phyloP scores from a whole-genome alignment of 139 green algal species.

The Chlorella vulgaris region DNA sequence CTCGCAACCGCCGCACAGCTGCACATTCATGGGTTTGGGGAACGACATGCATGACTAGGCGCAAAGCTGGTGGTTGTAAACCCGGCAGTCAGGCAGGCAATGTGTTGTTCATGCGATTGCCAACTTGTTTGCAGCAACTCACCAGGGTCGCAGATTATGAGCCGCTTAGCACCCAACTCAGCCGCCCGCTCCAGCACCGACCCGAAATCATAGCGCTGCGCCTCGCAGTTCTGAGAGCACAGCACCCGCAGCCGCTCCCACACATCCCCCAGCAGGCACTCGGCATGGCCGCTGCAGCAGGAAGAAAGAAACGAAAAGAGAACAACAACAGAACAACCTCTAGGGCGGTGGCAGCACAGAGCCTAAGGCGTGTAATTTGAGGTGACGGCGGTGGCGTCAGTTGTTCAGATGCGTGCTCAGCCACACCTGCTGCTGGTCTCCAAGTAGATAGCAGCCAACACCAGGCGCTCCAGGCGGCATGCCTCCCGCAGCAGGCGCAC shows the following conservation, averaged over 20 bases:
- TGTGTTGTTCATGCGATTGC: not conserved
- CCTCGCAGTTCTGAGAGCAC: conserved; percentile 40
- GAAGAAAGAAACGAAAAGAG: not conserved
- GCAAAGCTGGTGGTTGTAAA: not conserved
- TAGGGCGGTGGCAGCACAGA: no score
- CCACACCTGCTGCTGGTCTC: conserved; percentile 50
- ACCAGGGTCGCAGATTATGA: conserved; percentile 52
- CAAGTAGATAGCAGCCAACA: conserved; percentile 72
- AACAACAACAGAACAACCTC: no score
- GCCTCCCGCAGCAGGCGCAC: conserved; percentile 62
- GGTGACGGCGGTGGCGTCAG: not conserved
- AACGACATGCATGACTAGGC: not conserved
- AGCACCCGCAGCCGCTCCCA: conserved; percentile 40
- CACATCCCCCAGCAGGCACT: conserved; percentile 41
- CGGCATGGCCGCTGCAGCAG: conserved; percentile 22
- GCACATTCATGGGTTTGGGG: not conserved
- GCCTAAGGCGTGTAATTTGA: no score
- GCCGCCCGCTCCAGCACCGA: conserved; percentile 26
- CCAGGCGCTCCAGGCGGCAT: conserved; percentile 63
- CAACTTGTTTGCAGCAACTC: not conserved
- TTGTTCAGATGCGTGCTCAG: not conserved
- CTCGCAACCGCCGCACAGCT: conserved; percentile 28
- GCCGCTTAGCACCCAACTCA: conserved; percentile 45
- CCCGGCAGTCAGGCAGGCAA: not conserved
- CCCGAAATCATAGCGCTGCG: conserved; percentile 42